These are phyloP conservation scores for Stramenopiles sp. DNA, from an alignment of 352 stramenopile species.

Conservation along the genomic window DNA sequence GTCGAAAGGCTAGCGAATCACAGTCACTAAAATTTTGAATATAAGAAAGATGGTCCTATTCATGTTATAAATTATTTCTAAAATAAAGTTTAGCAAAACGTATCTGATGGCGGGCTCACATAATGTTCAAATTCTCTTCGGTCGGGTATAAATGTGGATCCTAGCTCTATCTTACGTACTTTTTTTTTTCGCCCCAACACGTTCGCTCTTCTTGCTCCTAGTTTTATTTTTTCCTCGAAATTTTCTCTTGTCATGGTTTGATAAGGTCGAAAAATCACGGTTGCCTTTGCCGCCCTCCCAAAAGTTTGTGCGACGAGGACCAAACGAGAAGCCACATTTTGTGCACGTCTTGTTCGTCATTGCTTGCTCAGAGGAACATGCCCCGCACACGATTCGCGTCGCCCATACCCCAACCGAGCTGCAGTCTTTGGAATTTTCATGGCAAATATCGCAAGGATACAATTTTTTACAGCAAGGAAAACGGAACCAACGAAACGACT, in stretches of 20 bases:
- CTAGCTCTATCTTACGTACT: conserved; percentile 19
- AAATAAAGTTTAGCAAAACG: too few species aligned
- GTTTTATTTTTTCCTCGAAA: conserved; percentile 49
- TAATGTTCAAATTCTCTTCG: too few species aligned
- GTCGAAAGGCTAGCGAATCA: too few species aligned
- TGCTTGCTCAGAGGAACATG: conserved; percentile 53
- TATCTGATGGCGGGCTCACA: too few species aligned
- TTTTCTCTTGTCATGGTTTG: conserved; percentile 42
- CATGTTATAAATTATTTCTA: too few species aligned
- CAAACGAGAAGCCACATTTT: conserved; percentile 43
- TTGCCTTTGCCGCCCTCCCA: conserved; percentile 53
- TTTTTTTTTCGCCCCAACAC: conserved; percentile 41
- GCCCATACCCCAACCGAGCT: conserved; percentile 49
- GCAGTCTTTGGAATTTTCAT: conserved; percentile 42
- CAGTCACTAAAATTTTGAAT: too few species aligned
- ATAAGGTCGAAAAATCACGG: conserved; percentile 40
- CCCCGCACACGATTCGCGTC: conserved; percentile 50
- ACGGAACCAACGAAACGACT: conserved; percentile 51
- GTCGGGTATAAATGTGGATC: too few species aligned
- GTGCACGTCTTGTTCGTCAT: conserved; percentile 45
- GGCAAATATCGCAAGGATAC: conserved; percentile 52
- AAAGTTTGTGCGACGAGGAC: conserved; percentile 33
- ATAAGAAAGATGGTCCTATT: too few species aligned
- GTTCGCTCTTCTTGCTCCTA: conserved; percentile 48
- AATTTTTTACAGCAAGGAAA: conserved; percentile 57